Evolutionary conservation across 1,139 yeast species (phyloP).

Genomic region (Yamadazyma atlantica): DNA sequence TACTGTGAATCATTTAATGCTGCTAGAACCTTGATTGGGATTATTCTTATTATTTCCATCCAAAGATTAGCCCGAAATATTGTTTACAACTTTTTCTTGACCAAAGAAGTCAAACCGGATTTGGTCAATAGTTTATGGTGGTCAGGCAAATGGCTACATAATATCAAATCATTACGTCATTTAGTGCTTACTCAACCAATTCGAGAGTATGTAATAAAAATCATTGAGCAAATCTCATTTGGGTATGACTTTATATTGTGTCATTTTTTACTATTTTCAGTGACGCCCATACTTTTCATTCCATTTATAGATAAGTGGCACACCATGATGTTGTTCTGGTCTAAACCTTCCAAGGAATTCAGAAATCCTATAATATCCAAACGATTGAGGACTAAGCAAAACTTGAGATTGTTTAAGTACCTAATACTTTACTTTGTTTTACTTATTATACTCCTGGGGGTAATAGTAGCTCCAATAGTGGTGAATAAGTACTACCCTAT

Average conservation of each 20-base stretch:
- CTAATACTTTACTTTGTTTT: slow-evolving; percentile 21
- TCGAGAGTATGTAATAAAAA: slow-evolving; percentile 67
- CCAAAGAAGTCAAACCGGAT: slow-evolving; percentile 61
- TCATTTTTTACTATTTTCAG: slow-evolving; percentile 58
- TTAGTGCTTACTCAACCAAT: slow-evolving; percentile 60
- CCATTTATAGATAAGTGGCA: slow-evolving; percentile 57
- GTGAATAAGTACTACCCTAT: slow-evolving; percentile 16
- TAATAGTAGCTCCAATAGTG: slow-evolving; percentile 30
- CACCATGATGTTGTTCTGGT: slow-evolving; percentile 38
- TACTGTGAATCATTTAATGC: slow-evolving; percentile 65
- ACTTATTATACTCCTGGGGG: slow-evolving; percentile 15
- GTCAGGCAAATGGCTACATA: slow-evolving; percentile 72
- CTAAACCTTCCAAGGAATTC: slow-evolving; percentile 28
- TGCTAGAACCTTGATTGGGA: slow-evolving; percentile 54
- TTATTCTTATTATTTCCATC: slow-evolving; percentile 53
- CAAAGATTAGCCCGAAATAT: slow-evolving; percentile 50
- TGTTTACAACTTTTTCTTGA: slow-evolving; percentile 39
- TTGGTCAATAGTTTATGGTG: slow-evolving; percentile 75
- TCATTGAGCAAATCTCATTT: slow-evolving; percentile 66
- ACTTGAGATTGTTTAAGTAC: slow-evolving; percentile 18
- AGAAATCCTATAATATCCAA: slow-evolving; percentile 27
- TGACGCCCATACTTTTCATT: slow-evolving; percentile 61
- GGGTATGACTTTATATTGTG: slow-evolving; percentile 72
- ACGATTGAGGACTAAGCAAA: slow-evolving; percentile 19
- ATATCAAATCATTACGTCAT: slow-evolving; percentile 55